Evolutionary conservation across 2,329 filamentous ascomycete genomes (phyloP).

Genomic region (Paramyrothecium sp.): DNA sequence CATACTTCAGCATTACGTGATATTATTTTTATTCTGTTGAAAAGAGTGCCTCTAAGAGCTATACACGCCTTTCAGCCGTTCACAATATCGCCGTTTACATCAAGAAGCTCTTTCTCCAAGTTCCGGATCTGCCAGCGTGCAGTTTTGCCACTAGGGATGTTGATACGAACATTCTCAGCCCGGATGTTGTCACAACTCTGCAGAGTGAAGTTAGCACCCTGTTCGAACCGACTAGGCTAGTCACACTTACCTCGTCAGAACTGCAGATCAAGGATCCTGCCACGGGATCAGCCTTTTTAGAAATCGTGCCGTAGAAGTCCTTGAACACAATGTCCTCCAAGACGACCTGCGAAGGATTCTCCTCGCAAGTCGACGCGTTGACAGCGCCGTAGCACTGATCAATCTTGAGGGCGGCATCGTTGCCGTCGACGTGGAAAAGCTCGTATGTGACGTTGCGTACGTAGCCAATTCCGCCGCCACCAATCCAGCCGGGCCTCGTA

Average conservation of each 20-base stretch:
- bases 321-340: slow-evolving; percentile 18
- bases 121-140: slow-evolving; percentile 43
- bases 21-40: too few relatives aligned
- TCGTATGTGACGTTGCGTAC: slow-evolving; percentile 68
- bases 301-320: slow-evolving; percentile 19
- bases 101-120: slow-evolving; percentile 13
- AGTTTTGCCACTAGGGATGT: slow-evolving; percentile 42
- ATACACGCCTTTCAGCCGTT: background rate
- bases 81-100: slow-evolving; percentile 2
- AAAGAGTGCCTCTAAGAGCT: too few relatives aligned
- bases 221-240: background rate
- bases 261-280: slow-evolving; percentile 21
- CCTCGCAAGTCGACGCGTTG: slow-evolving; percentile 6
- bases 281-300: slow-evolving; percentile 16
- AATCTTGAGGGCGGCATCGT: slow-evolving; percentile 39
- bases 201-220: background rate
- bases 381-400: slow-evolving; percentile 15
- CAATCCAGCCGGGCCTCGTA: slow-evolving; percentile 49
- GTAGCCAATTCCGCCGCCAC: slow-evolving; percentile 47
- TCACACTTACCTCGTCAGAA: slow-evolving; percentile 15
- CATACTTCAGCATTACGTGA: too few relatives aligned
- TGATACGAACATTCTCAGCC: slow-evolving; percentile 41
- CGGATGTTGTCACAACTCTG: slow-evolving; percentile 44
- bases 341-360: slow-evolving; percentile 11
- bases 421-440: slow-evolving; percentile 56